Evolutionary conservation across 192 early-diverging fungal genomes (phyloP).

Genomic region (Entomortierella parvispora): DNA sequence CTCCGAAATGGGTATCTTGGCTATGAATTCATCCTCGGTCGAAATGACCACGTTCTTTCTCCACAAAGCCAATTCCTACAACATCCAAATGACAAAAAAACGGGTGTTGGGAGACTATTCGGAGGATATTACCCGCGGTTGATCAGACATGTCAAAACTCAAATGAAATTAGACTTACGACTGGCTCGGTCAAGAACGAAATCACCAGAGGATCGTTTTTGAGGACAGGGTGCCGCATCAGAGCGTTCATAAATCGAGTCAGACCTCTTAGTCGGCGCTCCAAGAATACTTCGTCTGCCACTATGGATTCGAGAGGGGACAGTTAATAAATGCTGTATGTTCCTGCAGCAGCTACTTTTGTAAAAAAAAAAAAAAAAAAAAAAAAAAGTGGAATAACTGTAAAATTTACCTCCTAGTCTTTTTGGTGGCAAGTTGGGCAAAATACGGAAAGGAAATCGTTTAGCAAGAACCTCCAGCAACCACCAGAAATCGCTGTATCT

Average conservation of each 20-base stretch:
- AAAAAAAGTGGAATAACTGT: neutral
- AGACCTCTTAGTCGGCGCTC: constrained; percentile 76
- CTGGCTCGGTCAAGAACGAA: constrained; percentile 74
- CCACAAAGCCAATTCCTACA: constrained; percentile 69
- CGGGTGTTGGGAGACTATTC: neutral
- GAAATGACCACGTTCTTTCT: constrained; percentile 61
- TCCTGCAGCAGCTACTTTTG: neutral
- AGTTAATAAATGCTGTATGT: too few species aligned
- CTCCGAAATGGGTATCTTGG: constrained; percentile 26
- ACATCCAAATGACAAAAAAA: neutral
- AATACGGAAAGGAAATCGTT: constrained; percentile 84
- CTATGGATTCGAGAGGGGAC: constrained; percentile 15
- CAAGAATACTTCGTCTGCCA: constrained; percentile 73
- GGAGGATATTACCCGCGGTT: neutral
- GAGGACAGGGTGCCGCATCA: constrained; percentile 80
- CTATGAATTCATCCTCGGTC: constrained; percentile 67
- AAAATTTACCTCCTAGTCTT: constrained; percentile 78
- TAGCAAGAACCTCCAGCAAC: constrained; percentile 81
- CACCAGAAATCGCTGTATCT: constrained; percentile 95
- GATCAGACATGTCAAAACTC: neutral
- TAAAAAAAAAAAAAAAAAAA: neutral
- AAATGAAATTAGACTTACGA: constrained; percentile 49
- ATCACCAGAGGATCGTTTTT: constrained; percentile 68
- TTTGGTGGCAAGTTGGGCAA: constrained; percentile 90
- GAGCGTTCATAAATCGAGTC: constrained; percentile 76